Evolutionary conservation across 1,284 basidiomycete genomes (phyloP).

Genomic region (Cryptococcus jaspeensis): DNA sequence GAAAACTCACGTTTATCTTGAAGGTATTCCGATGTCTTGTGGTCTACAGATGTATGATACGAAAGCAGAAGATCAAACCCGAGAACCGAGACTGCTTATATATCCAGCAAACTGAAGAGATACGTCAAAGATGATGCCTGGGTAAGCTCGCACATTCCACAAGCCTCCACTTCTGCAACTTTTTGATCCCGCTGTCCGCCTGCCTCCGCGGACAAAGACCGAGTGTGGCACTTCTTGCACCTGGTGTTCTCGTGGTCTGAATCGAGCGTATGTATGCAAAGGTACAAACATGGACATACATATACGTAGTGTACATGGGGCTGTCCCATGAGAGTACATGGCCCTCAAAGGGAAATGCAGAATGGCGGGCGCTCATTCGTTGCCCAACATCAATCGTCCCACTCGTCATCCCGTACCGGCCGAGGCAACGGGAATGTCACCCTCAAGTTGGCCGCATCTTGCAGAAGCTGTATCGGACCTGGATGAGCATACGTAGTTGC

Average conservation of each 20-base stretch:
- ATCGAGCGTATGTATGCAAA: background rate
- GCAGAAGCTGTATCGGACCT: slow-evolving; percentile 28
- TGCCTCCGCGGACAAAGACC: background rate
- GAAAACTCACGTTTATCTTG: too few species aligned
- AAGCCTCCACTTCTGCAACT: background rate
- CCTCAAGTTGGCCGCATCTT: slow-evolving; percentile 44
- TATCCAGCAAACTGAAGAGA: too few species aligned
- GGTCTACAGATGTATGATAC: background rate
- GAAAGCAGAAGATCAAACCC: background rate
- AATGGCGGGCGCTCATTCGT: background rate
- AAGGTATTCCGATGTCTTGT: too few species aligned
- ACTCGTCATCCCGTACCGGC: slow-evolving; percentile 22
- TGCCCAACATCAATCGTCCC: background rate
- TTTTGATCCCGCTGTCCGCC: background rate
- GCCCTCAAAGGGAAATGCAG: background rate
- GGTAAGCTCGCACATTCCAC: background rate
- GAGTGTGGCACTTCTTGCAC: background rate
- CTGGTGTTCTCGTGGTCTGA: too few species aligned
- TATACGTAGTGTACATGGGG: background rate
- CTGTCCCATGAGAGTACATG: background rate
- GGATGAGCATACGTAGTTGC: background rate
- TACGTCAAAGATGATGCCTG: too few species aligned
- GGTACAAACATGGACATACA: background rate
- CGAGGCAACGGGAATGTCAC: slow-evolving; percentile 36
- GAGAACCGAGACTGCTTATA: too few species aligned